These are phyloP conservation scores for Skeletonema tropicum DNA, from an alignment of 108 stramenopile genomes.

Conservation along the genomic window DNA sequence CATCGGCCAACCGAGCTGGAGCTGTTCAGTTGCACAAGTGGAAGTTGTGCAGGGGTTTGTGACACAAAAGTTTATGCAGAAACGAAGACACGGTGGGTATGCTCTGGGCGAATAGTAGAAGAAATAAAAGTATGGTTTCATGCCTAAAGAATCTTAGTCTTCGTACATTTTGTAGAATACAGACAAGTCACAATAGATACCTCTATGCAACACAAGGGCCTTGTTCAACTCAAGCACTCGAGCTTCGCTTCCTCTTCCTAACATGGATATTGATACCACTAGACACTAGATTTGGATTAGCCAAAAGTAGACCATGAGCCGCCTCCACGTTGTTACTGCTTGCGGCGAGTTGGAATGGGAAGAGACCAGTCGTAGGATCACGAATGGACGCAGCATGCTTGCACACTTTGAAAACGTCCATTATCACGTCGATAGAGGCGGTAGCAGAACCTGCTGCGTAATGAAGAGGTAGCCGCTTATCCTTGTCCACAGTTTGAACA, in stretches of 20 bases:
- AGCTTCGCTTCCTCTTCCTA: not conserved
- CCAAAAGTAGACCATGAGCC: not conserved
- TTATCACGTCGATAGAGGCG: not conserved
- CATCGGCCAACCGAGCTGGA: not conserved
- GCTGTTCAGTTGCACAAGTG: not conserved
- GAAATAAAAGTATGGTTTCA: not conserved
- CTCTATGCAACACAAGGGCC: not conserved
- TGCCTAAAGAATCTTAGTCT: not conserved
- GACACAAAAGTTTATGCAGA: not conserved
- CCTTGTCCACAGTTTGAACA: no score
- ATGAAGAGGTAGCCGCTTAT: no score
- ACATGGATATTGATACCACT: not conserved
- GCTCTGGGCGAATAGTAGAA: not conserved
- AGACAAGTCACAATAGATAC: not conserved
- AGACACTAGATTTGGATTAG: no score
- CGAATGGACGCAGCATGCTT: not conserved
- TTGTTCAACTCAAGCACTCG: not conserved
- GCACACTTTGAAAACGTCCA: not conserved
- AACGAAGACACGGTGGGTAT: not conserved
- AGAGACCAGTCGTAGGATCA: not conserved
- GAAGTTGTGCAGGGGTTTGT: not conserved
- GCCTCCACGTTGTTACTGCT: no score
- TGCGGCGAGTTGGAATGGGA: not conserved
- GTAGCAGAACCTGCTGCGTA: not conserved
- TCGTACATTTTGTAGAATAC: not conserved